Base-by-base conservation (phyloP, 148 eudicot species). In the Dianthus caryophyllus region DNA sequence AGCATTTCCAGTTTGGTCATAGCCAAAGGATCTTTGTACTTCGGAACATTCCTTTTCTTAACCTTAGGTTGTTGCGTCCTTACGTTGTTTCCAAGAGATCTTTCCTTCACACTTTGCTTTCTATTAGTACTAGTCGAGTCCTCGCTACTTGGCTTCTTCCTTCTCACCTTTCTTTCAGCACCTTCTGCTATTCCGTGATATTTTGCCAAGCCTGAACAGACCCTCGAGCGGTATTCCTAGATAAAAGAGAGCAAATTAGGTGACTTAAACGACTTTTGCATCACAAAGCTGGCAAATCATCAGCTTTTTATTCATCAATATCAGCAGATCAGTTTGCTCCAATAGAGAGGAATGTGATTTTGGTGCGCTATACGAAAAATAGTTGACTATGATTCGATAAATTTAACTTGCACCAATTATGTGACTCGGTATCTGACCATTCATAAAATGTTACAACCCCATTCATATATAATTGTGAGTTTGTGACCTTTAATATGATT, bases 1-100 rank as follows among this genome's bases (percentile, higher is more conserved):
- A 94, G 79, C 97, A 94, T 90, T 82, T 94, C 86, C 12, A 90
- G 73, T 77, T 94, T 90, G 75, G 85, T 72, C 69, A 72, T 82
- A 8, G 89, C 87, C 72, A 88, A 66, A 65, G 99, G 99, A 83
- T 94, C 97, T 78, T 84, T 88, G 74, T 73, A 94, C 44, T 57
- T 51, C 8, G 98, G 87, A 24, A 41, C 51, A 7, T 67, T 80
- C 39, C 75, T 76, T 67, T 63, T 86, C 79, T 74, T 77, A 54
- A 72, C 26, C 71, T 71, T 82, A 44, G 78, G 52, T n/a, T n/a
- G 77, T 60, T 61, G 77, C 65, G 30, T 63, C 70, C 51, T 74
- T 17, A 43, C 50, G 25, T 71, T 74, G 48, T 44, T 71, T 50
- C 33, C 67, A 21, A 53, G 44, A 36, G 68, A 59, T 38, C 49